phyloP scores from a whole-genome alignment of 257 asterid species.

The Handroanthus guayacan region DNA sequence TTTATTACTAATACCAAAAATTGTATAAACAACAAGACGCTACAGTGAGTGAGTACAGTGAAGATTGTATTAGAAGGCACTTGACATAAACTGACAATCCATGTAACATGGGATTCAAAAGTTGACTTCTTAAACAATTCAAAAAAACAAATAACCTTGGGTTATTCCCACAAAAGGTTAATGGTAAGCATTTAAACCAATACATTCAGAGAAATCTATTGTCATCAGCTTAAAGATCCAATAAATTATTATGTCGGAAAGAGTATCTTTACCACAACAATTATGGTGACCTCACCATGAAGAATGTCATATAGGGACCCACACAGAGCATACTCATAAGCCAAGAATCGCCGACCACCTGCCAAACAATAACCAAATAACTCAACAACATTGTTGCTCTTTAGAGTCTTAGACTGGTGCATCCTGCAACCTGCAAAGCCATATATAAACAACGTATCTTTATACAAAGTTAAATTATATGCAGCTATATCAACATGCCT shows the following conservation, averaged over 20 bases:
- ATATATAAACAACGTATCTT: slow-evolving; percentile 6
- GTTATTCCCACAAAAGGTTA: not conserved
- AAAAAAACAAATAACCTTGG: not conserved
- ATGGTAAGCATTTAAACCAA: not conserved
- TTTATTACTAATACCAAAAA: not conserved
- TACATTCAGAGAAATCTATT: not conserved
- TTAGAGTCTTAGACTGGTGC: slow-evolving; percentile 52
- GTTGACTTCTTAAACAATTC: slow-evolving; percentile 4
- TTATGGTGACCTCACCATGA: slow-evolving; percentile 49
- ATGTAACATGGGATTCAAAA: not conserved
- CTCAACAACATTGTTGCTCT: slow-evolving; percentile 59
- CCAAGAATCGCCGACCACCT: slow-evolving; percentile 55
- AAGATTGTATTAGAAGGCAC: not conserved
- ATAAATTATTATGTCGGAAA: too few relatives aligned
- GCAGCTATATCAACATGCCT: slow-evolving; percentile 1
- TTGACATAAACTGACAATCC: not conserved
- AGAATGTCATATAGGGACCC: slow-evolving; percentile 67
- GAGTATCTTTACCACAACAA: not conserved
- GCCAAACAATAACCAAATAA: slow-evolving; percentile 64
- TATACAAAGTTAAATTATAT: not conserved
- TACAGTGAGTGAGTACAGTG: slow-evolving; percentile 1
- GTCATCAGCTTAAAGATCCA: not conserved
- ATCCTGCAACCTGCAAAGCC: slow-evolving; percentile 52
- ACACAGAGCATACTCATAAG: slow-evolving; percentile 58
- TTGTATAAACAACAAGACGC: not conserved